Evolutionary conservation across 2,329 filamentous ascomycete genomes (phyloP), one percentile per base, ranked within the genome.

Genomic region (Leptographium flavum): DNA sequence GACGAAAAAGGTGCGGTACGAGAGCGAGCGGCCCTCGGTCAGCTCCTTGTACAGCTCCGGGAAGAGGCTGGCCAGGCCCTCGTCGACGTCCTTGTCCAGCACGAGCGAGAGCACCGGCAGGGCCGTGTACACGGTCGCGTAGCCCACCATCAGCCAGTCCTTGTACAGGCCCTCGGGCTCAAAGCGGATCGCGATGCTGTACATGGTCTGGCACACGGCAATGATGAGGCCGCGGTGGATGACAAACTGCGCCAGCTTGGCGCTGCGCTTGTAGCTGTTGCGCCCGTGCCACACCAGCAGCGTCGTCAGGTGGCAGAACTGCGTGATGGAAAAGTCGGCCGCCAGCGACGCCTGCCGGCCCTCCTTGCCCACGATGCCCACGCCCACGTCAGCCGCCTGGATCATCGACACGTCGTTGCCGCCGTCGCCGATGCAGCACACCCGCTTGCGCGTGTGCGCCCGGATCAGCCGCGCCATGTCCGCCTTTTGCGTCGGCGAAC

Each of bases 351-450:
- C 92, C 67, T 98, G 92, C 21, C 86, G 79, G 30, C 92, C 92
- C 67, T 98, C 93, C 63, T 98, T 98, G 55, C 93, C 92, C n/a
- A 96, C 92, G 50, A 98, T 98, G 49, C 92, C 92, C 25, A 98
- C 90, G 49, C 93, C 93, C 0, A 98, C 88, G 57, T 98, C 92
- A 1, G 93, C 92, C 8, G 92, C 90, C 68, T 96, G 92, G 54
- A 98, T 98, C 92, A 98, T 98, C 54, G 83, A 90, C 5, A 98
- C 92, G 60, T 98, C 93, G 63, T 98, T 98, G 55, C 93, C 92
- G 53, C 92, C 92, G 58, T 98, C 92, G 32, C 92, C 92, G 54
- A 98, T 98, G 59, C 92, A 96, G 65, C 88, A 94, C 15, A 96
- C 85, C 14, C 93, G 83, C 63, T 96, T 96, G 62, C 86, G 87